phyloP scores from a whole-genome alignment of 2,329 filamentous ascomycete genomes.

The Zymoseptoria pseudotritici region DNA sequence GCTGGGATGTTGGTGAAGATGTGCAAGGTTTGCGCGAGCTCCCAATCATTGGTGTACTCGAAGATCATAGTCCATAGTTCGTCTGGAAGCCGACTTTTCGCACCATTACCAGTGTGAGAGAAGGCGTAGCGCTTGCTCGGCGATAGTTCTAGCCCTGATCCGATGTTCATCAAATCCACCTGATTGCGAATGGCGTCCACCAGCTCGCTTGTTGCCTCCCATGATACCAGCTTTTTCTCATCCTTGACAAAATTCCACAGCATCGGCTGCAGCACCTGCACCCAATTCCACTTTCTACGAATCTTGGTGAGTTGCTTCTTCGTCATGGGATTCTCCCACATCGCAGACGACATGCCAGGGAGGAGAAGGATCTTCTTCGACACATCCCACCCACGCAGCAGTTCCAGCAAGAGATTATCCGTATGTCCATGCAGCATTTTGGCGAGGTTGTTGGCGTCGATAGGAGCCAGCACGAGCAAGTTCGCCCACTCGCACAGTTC shows the following conservation, averaged over 20 bases:
- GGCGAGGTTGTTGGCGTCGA: constrained; percentile 75
- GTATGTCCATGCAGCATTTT: constrained; percentile 83
- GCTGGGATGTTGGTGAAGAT: constrained; percentile 71
- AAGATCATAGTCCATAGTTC: constrained; percentile 89
- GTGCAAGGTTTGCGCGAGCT: constrained; percentile 71
- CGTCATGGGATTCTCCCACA: constrained; percentile 87
- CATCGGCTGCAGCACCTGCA: constrained; percentile 71
- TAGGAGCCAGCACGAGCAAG: constrained; percentile 72
- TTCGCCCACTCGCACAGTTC: constrained; percentile 83
- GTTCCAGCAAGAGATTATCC: constrained; percentile 71
- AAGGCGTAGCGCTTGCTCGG: constrained; percentile 29
- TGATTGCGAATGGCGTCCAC: constrained; percentile 69
- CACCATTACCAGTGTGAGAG: constrained; percentile 21
- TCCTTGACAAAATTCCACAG: constrained; percentile 63
- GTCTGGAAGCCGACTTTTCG: constrained; percentile 54
- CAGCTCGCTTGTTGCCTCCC: constrained; percentile 61
- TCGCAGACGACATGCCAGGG: constrained; percentile 78
- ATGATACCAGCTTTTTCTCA: constrained; percentile 44
- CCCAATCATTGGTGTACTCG: constrained; percentile 81
- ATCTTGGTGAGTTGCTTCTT: constrained; percentile 82
- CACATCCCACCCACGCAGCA: constrained; percentile 78
- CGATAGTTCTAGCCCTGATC: constrained; percentile 56
- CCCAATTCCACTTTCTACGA: constrained; percentile 76
- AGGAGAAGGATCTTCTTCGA: constrained; percentile 79
- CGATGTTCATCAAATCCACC: constrained; percentile 65